These are phyloP conservation scores for Sedum album DNA, from an alignment of 164 flowering plant species.

Conservation along the genomic window DNA sequence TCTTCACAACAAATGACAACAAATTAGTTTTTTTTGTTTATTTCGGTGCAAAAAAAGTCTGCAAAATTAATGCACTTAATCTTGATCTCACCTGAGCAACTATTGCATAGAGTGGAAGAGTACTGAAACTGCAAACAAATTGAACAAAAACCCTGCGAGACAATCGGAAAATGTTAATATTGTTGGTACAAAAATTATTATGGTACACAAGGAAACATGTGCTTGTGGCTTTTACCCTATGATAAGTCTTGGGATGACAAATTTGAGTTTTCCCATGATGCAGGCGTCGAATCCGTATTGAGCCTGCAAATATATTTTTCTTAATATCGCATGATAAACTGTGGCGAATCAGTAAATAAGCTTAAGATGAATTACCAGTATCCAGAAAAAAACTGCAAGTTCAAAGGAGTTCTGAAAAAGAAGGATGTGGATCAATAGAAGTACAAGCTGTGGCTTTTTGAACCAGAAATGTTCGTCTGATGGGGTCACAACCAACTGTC, in stretches of 20 bases:
- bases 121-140: conserved; percentile 35
- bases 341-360: too few species aligned
- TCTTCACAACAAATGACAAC: background rate
- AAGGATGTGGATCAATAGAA: conserved; percentile 8
- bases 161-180: background rate
- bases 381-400: conserved; percentile 11
- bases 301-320: background rate
- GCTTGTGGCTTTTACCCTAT: conserved; percentile 5
- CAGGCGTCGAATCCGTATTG: conserved; percentile 9
- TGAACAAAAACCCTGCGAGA: conserved; percentile 26
- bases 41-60: too few species aligned
- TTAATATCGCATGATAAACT: background rate
- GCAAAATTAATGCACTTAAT: background rate
- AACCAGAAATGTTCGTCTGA: conserved; percentile 11
- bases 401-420: conserved; percentile 10
- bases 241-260: conserved; percentile 7
- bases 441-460: conserved; percentile 1
- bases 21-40: background rate
- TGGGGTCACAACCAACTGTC: conserved; percentile 2
- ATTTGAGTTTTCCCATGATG: conserved; percentile 6
- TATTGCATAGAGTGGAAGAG: conserved; percentile 48
- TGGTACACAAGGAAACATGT: background rate
- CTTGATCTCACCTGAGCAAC: conserved; percentile 43
- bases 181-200: background rate
- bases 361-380: background rate